Evolutionary conservation across 306 rosid genomes (phyloP).

Genomic region (Echinosophora koreensis): DNA sequence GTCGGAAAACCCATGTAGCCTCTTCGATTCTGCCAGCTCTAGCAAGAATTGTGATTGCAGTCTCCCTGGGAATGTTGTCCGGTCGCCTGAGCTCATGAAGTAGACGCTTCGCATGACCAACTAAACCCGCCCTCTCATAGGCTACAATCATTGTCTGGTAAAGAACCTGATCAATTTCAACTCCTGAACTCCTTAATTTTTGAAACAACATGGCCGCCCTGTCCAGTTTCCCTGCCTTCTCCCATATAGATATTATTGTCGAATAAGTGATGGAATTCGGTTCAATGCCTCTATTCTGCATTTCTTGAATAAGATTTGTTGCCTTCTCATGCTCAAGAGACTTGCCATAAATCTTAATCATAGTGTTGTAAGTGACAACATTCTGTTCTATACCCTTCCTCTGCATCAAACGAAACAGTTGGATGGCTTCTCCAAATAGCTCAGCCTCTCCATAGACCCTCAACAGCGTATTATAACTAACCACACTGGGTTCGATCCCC

Average conservation of each 20-base stretch:
- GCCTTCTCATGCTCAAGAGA: conserved; percentile 91
- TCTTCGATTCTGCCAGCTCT: conserved; percentile 91
- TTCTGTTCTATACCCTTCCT: conserved; percentile 77
- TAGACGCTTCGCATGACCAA: conserved; percentile 90
- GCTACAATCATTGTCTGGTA: conserved; percentile 97
- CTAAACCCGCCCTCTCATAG: conserved; percentile 86
- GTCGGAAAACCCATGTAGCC: conserved; percentile 96
- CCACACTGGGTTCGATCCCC: conserved; percentile 85
- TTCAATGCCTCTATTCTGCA: conserved; percentile 83
- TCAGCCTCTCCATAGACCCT: conserved; percentile 95
- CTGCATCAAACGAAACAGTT: conserved; percentile 91
- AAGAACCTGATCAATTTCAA: conserved; percentile 83
- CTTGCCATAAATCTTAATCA: conserved; percentile 91
- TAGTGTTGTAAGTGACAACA: conserved; percentile 88
- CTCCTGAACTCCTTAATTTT: conserved; percentile 86
- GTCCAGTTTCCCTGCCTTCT: conserved; percentile 87
- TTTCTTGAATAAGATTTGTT: conserved; percentile 85
- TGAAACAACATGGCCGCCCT: conserved; percentile 89
- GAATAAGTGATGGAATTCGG: conserved; percentile 94
- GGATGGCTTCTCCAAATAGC: conserved; percentile 91
- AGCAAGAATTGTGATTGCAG: conserved; percentile 81
- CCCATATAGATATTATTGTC: conserved; percentile 93
- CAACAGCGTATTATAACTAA: conserved; percentile 88
- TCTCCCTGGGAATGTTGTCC: conserved; percentile 78
- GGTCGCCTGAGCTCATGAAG: conserved; percentile 85